A percentile compares a stretch with the other conserved stretches of the same genome.
Evolutionary conservation across 306 rosid species (phyloP).

Genomic region (Rosa rugosa): DNA sequence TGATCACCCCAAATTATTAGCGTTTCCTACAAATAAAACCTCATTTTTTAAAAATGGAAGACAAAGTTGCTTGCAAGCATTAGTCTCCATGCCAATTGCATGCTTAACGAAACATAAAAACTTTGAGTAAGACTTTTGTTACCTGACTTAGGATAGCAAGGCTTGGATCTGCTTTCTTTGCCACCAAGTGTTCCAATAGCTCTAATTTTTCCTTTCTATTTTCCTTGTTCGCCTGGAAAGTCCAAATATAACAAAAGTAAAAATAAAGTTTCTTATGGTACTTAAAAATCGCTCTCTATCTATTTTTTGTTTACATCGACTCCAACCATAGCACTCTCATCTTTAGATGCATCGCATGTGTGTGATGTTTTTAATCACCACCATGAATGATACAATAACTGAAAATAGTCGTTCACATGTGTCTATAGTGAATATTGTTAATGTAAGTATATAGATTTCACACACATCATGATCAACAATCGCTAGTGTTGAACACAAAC

Average conservation of each 20-base stretch:
- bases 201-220: conserved; percentile 30
- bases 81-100: not conserved
- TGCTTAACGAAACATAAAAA: not conserved
- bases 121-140: not conserved
- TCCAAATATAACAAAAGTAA: not conserved
- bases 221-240: conserved; percentile 3
- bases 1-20: conserved; percentile 48
- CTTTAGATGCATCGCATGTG: not conserved
- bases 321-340: not conserved
- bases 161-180: conserved; percentile 27
- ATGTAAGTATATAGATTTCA: no score
- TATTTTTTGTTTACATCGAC: not conserved
- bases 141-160: conserved; percentile 39
- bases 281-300: not conserved
- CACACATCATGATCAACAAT: no score
- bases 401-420: no score
- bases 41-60: not conserved
- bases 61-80: not conserved
- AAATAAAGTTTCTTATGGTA: not conserved
- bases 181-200: conserved; percentile 30
- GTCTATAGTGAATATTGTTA: no score
- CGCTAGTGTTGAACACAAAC: not conserved
- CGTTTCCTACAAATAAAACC: conserved; percentile 27
- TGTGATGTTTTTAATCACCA: not conserved
- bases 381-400: no score